Evolutionary conservation across 2,329 filamentous ascomycete genomes (phyloP).

Genomic region (Didymella arachidicola): DNA sequence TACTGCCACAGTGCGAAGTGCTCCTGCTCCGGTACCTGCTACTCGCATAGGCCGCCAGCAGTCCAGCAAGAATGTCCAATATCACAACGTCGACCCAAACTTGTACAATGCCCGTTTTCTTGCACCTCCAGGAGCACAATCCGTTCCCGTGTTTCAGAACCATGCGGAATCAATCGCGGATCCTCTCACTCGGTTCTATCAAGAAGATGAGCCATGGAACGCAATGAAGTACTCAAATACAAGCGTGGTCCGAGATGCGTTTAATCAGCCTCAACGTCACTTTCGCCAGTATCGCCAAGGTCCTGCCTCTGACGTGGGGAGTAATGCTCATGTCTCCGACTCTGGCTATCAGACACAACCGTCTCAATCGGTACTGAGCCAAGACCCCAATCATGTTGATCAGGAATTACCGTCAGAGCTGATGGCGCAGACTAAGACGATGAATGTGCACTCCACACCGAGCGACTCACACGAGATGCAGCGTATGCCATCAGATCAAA

Average conservation of each 20-base stretch:
- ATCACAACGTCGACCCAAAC: conserved; percentile 1
- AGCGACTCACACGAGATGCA: conserved; percentile 28
- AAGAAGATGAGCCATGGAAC: conserved; percentile 39
- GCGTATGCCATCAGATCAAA: conserved; percentile 31
- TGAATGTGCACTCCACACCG: conserved; percentile 28
- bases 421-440: conserved; percentile 23
- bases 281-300: conserved; percentile 19
- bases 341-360: conserved; percentile 46
- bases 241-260: too few relatives aligned
- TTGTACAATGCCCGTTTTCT: conserved; percentile 7
- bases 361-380: conserved; percentile 42
- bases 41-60: not conserved
- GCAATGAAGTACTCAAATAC: too few relatives aligned
- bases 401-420: conserved; percentile 34
- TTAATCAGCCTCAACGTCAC: too few relatives aligned
- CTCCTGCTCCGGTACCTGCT: too few relatives aligned
- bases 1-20: conserved; percentile 13
- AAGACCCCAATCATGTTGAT: conserved; percentile 33
- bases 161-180: conserved; percentile 23
- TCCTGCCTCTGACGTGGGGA: conserved; percentile 37
- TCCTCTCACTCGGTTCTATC: conserved; percentile 7
- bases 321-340: conserved; percentile 34
- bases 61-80: too few relatives aligned
- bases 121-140: too few relatives aligned
- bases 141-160: not conserved